Conservation (phyloP, 495 filamentous ascomycete genomes). For the Sabuloglossum arenarium region DNA sequence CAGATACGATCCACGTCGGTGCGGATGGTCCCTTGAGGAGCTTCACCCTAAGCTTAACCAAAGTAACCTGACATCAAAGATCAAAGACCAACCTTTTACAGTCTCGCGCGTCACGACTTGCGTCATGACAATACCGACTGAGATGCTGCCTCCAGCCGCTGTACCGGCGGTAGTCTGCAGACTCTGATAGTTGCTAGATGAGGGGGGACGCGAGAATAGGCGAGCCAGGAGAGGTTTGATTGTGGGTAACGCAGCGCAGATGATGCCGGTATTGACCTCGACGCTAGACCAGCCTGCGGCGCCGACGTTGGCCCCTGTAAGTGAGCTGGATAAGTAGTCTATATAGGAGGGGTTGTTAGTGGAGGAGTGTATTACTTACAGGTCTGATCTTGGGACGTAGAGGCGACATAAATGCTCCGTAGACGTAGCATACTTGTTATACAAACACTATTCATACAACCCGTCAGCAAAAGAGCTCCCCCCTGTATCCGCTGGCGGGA, state of each 20-base stretch:
- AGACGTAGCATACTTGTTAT: constrained; percentile 16
- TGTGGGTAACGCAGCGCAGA: constrained; percentile 18
- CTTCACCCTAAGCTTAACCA: too few species aligned
- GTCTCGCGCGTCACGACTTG: too few species aligned
- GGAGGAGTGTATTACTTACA: not conserved
- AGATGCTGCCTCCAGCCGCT: too few species aligned
- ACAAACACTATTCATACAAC: constrained; percentile 6
- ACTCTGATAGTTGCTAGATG: not conserved
- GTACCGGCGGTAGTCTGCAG: too few species aligned
- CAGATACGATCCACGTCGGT: too few species aligned
- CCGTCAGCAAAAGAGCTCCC: constrained; percentile 2
- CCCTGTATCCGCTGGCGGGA: too few species aligned
- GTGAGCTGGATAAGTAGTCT: not conserved
- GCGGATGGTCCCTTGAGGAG: too few species aligned
- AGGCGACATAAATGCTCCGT: constrained; percentile 13
- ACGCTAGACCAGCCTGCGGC: constrained; percentile 16
- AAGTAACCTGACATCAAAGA: too few species aligned
- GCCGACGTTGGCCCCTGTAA: constrained; percentile 8
- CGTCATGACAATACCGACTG: too few species aligned
- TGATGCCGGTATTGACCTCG: constrained; percentile 19
- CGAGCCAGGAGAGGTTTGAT: constrained; percentile 14
- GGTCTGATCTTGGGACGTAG: constrained; percentile 11
- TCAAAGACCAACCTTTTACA: too few species aligned
- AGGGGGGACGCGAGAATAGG: constrained; percentile 9
- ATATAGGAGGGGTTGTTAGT: constrained; percentile 1